Conservation (phyloP, 2,329 filamentous ascomycete species). For the Arthrobotrys pseudoclavata region DNA sequence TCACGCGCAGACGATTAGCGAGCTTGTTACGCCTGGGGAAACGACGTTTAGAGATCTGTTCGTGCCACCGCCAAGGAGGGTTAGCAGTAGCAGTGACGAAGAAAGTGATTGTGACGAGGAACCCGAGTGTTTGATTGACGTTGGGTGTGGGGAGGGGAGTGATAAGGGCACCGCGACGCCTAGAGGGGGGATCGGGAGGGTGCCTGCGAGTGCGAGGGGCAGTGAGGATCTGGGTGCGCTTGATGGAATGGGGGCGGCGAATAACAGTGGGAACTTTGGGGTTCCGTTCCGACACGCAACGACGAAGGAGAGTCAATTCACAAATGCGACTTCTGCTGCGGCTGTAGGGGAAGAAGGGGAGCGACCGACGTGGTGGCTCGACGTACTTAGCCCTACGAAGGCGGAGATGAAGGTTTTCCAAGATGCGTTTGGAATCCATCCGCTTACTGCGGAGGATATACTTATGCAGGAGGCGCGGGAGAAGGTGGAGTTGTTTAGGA, state of each 20-base stretch:
- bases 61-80: conserved; percentile 78
- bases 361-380: conserved; percentile 85
- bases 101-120: conserved; percentile 23
- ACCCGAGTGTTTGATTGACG: conserved; percentile 29
- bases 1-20: conserved; percentile 90
- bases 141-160: conserved; percentile 26
- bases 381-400: conserved; percentile 89
- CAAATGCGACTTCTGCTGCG: not conserved
- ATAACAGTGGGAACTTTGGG: conserved; percentile 16
- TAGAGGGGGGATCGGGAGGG: conserved; percentile 3
- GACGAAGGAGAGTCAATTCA: conserved; percentile 30
- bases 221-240: conserved; percentile 38
- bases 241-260: conserved; percentile 3
- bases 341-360: conserved; percentile 38
- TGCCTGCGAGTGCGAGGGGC: conserved; percentile 8
- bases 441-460: conserved; percentile 95
- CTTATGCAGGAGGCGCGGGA: conserved; percentile 94
- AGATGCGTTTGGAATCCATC: conserved; percentile 95
- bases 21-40: conserved; percentile 85
- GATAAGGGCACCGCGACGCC: conserved; percentile 62
- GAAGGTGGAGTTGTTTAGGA: conserved; percentile 97
- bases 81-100: conserved; percentile 40
- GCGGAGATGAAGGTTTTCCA: conserved; percentile 90
- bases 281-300: conserved; percentile 20
- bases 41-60: conserved; percentile 86